Evolutionary conservation across 1,139 yeast species (phyloP).

Genomic region (Blastobotrys illinoisensis): DNA sequence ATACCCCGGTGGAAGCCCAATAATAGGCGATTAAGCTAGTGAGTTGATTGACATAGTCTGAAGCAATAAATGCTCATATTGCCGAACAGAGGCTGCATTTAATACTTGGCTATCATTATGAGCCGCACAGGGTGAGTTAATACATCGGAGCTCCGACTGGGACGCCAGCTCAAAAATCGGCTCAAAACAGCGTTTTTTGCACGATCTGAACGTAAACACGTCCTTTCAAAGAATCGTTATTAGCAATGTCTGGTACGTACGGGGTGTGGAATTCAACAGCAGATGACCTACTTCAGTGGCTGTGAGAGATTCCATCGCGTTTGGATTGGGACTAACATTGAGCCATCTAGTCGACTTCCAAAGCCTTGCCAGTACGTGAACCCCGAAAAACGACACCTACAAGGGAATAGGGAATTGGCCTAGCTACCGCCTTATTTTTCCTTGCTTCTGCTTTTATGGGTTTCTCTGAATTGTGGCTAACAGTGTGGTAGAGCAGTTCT

Average conservation of each 20-base stretch:
- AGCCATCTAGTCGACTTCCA: constrained; percentile 27
- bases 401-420: not conserved
- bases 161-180: not conserved
- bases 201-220: constrained; percentile 1
- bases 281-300: not conserved
- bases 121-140: not conserved
- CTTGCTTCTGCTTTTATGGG: not conserved
- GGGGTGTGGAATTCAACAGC: no score
- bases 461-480: not conserved
- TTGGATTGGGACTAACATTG: constrained; percentile 7
- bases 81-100: no score
- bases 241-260: constrained; percentile 17
- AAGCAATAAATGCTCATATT: no score
- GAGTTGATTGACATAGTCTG: no score
- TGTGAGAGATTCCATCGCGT: no score
- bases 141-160: not conserved
- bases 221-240: not conserved
- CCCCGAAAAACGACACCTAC: not conserved
- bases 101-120: no score
- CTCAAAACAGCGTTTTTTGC: not conserved
- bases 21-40: no score
- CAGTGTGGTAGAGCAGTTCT: constrained; percentile 55
- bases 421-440: not conserved
- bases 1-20: no score
- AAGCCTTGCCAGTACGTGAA: constrained; percentile 27